Percentiles rank a stretch among this genome's conserved stretches.
These are phyloP conservation scores for Umbelopsis ramanniana DNA, from an alignment of 192 early-diverging fungal genomes.

Conservation along the genomic window DNA sequence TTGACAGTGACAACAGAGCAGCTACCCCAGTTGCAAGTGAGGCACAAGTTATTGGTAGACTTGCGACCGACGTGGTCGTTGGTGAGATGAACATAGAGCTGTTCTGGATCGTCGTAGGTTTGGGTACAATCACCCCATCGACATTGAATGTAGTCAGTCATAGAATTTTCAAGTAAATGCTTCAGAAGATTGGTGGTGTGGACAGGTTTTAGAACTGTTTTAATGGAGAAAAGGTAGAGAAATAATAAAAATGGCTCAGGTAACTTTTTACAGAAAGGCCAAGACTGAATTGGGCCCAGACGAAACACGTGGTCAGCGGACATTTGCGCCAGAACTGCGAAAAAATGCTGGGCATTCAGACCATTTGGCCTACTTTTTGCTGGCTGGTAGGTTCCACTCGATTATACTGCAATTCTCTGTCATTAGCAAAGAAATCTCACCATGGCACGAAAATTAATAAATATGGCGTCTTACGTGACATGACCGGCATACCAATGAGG, in stretches of 20 bases:
- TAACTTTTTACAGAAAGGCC: background rate
- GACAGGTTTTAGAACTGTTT: background rate
- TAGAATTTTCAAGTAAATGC: background rate
- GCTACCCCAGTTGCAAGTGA: constrained; percentile 85
- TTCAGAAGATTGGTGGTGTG: background rate
- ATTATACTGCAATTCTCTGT: too few relatives aligned
- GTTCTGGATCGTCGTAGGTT: constrained; percentile 29
- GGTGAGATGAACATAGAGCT: constrained; percentile 52
- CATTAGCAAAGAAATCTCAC: too few relatives aligned
- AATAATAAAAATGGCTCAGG: background rate
- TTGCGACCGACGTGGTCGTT: constrained; percentile 91
- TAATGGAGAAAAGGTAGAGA: background rate
- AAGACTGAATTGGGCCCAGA: constrained; percentile 15
- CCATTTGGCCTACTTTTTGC: too few relatives aligned
- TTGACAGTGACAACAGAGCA: constrained; percentile 60
- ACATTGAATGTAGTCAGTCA: constrained; percentile 24
- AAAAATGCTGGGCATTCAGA: too few relatives aligned
- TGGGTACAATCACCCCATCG: constrained; percentile 23
- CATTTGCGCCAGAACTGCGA: background rate
- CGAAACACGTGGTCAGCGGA: constrained; percentile 35
- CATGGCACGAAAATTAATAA: too few relatives aligned
- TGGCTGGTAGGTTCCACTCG: too few relatives aligned
- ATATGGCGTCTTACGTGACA: constrained; percentile 4
- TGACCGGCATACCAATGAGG: background rate
- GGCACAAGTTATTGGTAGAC: constrained; percentile 81